phyloP scores from a whole-genome alignment of 1,284 basidiomycete genomes.

The Cryptococcus depauperatus region DNA sequence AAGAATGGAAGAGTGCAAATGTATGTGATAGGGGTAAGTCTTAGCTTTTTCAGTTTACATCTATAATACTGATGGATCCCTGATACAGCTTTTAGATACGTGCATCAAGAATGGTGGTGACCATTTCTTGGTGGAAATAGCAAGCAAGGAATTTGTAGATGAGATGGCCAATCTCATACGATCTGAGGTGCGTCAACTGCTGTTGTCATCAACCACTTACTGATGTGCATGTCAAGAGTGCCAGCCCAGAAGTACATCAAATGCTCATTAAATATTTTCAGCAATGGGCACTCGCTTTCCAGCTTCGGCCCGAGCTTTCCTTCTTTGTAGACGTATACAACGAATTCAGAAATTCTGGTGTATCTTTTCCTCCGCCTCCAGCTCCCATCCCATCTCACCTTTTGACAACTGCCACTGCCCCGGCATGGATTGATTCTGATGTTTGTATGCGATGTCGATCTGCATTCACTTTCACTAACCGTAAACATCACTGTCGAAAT shows the following conservation, averaged over 20 bases:
- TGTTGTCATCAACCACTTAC: background rate
- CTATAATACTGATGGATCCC: background rate
- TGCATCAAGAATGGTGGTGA: constrained; percentile 98
- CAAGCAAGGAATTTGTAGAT: constrained; percentile 87
- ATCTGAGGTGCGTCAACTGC: constrained; percentile 42
- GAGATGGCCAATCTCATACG: constrained; percentile 49
- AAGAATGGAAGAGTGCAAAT: constrained; percentile 96
- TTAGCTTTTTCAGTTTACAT: background rate
- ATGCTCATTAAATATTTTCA: constrained; percentile 74
- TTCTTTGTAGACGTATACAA: constrained; percentile 76
- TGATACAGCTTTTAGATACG: constrained; percentile 70
- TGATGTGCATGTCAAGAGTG: constrained; percentile 28
- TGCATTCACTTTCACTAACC: constrained; percentile 87
- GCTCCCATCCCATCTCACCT: constrained; percentile 30
- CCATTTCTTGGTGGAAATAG: constrained; percentile 73
- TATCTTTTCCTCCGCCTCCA: constrained; percentile 45
- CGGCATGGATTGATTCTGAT: constrained; percentile 94
- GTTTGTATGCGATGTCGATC: constrained; percentile 89
- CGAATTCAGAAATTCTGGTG: constrained; percentile 65
- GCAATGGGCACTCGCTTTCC: constrained; percentile 86
- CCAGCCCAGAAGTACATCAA: constrained; percentile 76
- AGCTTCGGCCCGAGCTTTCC: constrained; percentile 64
- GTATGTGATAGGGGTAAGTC: constrained; percentile 70
- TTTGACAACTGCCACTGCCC: constrained; percentile 50
- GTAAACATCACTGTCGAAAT: constrained; percentile 97